Evolutionary conservation across 2,329 filamentous ascomycete genomes (phyloP), one percentile per base, ranked within the genome.

Genomic region (Fusarium gaditjirri): DNA sequence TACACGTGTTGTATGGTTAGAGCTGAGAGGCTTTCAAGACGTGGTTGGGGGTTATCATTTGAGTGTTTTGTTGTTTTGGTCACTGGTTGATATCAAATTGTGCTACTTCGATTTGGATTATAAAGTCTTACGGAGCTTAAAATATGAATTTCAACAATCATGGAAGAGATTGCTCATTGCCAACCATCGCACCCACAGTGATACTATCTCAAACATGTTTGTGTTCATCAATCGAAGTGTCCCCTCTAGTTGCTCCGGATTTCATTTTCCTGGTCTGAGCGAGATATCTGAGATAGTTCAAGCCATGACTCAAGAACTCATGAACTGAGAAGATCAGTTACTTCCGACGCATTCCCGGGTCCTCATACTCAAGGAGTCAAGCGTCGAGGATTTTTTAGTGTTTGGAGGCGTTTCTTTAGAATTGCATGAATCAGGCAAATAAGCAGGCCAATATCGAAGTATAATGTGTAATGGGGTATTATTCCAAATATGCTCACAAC

Each of bases 401-500:
- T 6, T 58, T 50, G 33, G 19, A 17, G 35, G 33, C 35, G 33
- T 25, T 38, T 13, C 23, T 17, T 41, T 29, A 25, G 25, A 19
- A 42, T 19, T 23, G 6, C 54, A 27, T 29, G 41, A 49, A 35
- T 35, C 39, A 49, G 54, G 21, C 29, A 10, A 27, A 23, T 19
- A 14, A n/a, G 29, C 25, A 58, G n/a, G 27, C 11, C 21, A 21
- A 57, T n/a, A 29, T 36, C 31, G 16, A 57, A 36, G 42, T 38
- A 31, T 38, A 56, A 69, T 61, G 56, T 75, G 71, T 72, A 74
- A 65, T 71, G 64, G 74, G 75, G 75, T 76, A 76, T 76, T 76
- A 73, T 76, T 76, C 75, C 71, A 76, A 74, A 73, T 75, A 73
- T 74, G 73, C 62, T 76, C 64, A 74, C 65, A 68, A 64, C 73